Evolutionary conservation across 495 filamentous ascomycete genomes (phyloP).

Genomic region (Xylaria bambusicola): DNA sequence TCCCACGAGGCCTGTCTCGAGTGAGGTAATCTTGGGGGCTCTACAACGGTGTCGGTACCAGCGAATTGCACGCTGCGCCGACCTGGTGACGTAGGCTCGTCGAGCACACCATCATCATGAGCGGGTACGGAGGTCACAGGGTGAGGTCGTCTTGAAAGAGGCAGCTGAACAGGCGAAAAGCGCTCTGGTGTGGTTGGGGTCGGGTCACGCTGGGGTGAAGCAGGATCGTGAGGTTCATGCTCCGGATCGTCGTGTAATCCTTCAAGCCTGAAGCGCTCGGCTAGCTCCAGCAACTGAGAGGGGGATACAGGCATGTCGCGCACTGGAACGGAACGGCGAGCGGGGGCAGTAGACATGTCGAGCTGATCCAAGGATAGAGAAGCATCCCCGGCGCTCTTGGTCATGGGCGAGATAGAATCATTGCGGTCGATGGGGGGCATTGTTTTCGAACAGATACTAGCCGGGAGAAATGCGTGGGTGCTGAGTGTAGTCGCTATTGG

Average conservation of each 20-base stretch:
- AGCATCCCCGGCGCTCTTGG: conserved; percentile 25
- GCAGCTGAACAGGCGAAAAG: conserved; percentile 19
- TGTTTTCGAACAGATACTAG: conserved; percentile 18
- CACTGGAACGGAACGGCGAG: conserved; percentile 6
- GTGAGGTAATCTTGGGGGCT: conserved; percentile 42
- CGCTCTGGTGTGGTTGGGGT: conserved; percentile 17
- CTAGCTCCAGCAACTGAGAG: conserved; percentile 22
- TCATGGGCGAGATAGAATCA: conserved; percentile 35
- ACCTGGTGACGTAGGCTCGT: conserved; percentile 37
- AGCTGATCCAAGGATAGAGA: conserved; percentile 18
- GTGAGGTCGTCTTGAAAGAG: conserved; percentile 20
- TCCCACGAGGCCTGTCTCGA: conserved; percentile 60
- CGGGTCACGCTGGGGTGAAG: conserved; percentile 26
- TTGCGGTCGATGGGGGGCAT: conserved; percentile 35
- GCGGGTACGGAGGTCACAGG: conserved; percentile 9
- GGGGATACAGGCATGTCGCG: conserved; percentile 22
- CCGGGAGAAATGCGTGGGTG: too few species aligned
- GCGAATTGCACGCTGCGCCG: conserved; percentile 68
- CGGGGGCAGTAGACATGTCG: conserved; percentile 18
- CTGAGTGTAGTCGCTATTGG: background rate
- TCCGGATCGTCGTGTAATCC: conserved; percentile 49
- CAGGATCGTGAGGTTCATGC: conserved; percentile 35
- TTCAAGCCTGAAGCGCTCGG: conserved; percentile 19
- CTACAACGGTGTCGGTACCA: conserved; percentile 48
- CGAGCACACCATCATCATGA: conserved; percentile 21